These are phyloP conservation scores for Gillenia trifoliata DNA, from an alignment of 306 rosid genomes.

Conservation along the genomic window DNA sequence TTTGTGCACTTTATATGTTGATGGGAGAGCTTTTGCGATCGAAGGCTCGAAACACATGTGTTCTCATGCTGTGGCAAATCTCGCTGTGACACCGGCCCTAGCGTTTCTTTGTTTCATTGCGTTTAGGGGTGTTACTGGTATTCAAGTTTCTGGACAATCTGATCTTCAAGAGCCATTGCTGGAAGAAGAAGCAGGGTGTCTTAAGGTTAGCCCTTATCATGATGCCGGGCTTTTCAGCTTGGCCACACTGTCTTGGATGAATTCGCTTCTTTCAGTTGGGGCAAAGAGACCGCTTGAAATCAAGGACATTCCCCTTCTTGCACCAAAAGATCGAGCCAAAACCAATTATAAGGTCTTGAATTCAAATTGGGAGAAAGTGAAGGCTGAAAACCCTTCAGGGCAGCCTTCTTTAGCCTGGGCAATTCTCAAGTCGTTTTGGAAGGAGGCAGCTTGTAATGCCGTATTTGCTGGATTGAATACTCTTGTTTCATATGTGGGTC, in stretches of 20 bases:
- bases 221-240: constrained; percentile 82
- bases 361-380: constrained; percentile 86
- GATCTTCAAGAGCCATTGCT: constrained; percentile 72
- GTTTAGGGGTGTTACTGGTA: constrained; percentile 66
- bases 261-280: constrained; percentile 73
- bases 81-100: constrained; percentile 65
- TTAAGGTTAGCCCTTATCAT: constrained; percentile 71
- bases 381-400: constrained; percentile 49
- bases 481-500: constrained; percentile 92
- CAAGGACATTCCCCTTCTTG: constrained; percentile 96
- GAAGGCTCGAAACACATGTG: constrained; percentile 40
- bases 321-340: constrained; percentile 77
- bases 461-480: constrained; percentile 92
- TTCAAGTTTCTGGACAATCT: constrained; percentile 42
- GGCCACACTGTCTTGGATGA: constrained; percentile 84
- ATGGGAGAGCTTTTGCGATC: constrained; percentile 51
- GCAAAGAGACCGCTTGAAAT: constrained; percentile 94
- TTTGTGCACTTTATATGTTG: constrained; percentile 63
- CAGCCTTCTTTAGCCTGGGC: constrained; percentile 95
- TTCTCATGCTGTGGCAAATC: constrained; percentile 64
- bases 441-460: constrained; percentile 93
- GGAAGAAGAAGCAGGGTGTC: constrained; percentile 80
- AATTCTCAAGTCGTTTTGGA: constrained; percentile 81
- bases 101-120: constrained; percentile 67
- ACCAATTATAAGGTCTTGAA: constrained; percentile 68